These are phyloP conservation scores for Pythium guiyangense DNA, from an alignment of 352 stramenopile genomes.

Conservation along the genomic window DNA sequence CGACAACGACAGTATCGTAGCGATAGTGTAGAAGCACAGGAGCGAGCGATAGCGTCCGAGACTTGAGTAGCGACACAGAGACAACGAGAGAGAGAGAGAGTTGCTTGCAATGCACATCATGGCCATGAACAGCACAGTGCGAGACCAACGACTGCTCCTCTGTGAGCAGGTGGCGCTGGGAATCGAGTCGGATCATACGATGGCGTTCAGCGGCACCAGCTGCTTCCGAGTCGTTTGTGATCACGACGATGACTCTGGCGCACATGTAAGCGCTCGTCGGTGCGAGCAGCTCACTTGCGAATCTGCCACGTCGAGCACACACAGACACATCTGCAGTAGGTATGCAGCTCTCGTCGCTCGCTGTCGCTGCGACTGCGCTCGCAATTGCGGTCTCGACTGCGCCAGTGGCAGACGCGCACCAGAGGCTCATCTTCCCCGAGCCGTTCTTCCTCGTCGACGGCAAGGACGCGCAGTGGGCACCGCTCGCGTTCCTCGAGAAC, in stretches of 20 bases:
- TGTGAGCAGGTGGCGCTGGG: background rate
- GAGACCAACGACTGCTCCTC: too few species aligned
- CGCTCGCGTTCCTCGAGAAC: slow-evolving; percentile 48
- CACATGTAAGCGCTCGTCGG: background rate
- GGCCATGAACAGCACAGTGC: too few species aligned
- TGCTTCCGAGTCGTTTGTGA: background rate
- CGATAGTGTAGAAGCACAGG: too few species aligned
- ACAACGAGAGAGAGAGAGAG: too few species aligned
- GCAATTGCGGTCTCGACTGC: background rate
- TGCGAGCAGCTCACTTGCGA: slow-evolving; percentile 3
- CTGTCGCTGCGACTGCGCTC: background rate
- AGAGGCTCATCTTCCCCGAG: slow-evolving; percentile 34
- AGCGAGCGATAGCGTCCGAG: too few species aligned
- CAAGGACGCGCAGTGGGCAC: slow-evolving; percentile 12
- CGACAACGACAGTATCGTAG: too few species aligned
- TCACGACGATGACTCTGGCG: background rate
- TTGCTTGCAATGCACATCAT: too few species aligned
- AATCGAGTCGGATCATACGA: background rate
- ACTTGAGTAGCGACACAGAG: too few species aligned
- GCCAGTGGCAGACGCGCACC: slow-evolving; percentile 20
- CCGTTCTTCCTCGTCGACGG: slow-evolving; percentile 58
- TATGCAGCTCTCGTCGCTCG: slow-evolving; percentile 1
- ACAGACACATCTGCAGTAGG: background rate
- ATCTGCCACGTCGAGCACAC: background rate
- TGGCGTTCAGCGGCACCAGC: background rate